Evolutionary conservation across 805 yeast species (phyloP).

Genomic region (Monosporozyma yasuniensis): DNA sequence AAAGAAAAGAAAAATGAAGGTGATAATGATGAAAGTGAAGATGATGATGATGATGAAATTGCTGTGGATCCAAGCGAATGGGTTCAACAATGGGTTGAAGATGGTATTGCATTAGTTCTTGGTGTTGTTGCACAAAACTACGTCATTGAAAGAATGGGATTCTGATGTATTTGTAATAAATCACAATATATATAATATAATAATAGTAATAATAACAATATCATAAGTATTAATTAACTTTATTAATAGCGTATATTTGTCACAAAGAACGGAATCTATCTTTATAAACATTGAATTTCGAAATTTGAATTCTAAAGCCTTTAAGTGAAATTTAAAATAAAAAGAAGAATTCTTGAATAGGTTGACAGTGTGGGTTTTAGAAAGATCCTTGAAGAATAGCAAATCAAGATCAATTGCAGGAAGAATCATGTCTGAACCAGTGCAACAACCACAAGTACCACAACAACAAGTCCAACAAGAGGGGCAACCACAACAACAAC

Average conservation of each 20-base stretch:
- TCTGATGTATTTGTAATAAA: constrained; percentile 3
- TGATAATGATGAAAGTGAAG: constrained; percentile 15
- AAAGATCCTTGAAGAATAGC: too few relatives aligned
- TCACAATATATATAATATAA: neutral
- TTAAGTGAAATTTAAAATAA: neutral
- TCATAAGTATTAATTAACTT: neutral
- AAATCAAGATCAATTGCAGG: neutral
- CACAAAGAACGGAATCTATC: neutral
- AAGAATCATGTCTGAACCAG: neutral
- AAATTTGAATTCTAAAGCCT: neutral
- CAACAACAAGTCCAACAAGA: neutral
- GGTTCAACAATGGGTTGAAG: constrained; percentile 72
- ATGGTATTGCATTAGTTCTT: constrained; percentile 67
- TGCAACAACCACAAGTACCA: neutral
- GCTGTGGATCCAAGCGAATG: constrained; percentile 72
- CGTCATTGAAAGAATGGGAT: constrained; percentile 70
- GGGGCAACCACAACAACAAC: constrained; percentile 1
- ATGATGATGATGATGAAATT: constrained; percentile 31
- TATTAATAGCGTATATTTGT: neutral
- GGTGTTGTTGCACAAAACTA: constrained; percentile 88
- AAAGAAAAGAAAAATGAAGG: constrained; percentile 1
- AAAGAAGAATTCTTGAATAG: too few relatives aligned
- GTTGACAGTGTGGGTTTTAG: too few relatives aligned
- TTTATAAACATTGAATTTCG: neutral
- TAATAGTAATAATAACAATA: neutral